phyloP scores from a whole-genome alignment of 768 basidiomycete species.

The Termitomyces sp. region DNA sequence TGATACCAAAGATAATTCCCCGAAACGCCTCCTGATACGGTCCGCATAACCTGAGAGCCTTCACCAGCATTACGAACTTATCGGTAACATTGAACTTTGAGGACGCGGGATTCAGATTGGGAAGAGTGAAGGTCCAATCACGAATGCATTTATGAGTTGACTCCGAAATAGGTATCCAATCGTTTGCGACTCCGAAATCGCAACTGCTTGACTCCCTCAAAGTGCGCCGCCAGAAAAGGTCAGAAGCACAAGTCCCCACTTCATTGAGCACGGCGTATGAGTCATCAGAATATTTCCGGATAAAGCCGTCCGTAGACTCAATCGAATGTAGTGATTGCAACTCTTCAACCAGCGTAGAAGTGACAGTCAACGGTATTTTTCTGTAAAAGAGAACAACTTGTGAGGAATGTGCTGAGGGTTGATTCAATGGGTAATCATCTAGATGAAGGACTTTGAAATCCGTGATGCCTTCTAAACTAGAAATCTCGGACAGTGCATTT shows the following conservation, averaged over 20 bases:
- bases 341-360: constrained; percentile 37
- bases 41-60: constrained; percentile 51
- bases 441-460: constrained; percentile 33
- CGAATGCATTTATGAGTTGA: constrained; percentile 37
- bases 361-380: constrained; percentile 22
- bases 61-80: constrained; percentile 57
- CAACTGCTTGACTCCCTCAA: constrained; percentile 33
- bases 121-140: constrained; percentile 60
- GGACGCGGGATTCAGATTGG: constrained; percentile 52
- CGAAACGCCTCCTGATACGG: constrained; percentile 54
- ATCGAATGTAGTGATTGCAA: constrained; percentile 40
- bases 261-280: constrained; percentile 43
- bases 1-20: constrained; percentile 59
- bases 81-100: constrained; percentile 61
- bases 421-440: constrained; percentile 23
- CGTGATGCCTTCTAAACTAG: constrained; percentile 33
- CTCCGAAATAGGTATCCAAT: constrained; percentile 17
- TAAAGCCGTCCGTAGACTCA: constrained; percentile 20
- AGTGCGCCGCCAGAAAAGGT: constrained; percentile 62
- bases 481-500: constrained; percentile 23
- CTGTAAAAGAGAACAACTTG: constrained; percentile 57
- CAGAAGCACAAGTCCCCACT: constrained; percentile 63
- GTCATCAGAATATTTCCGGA: constrained; percentile 36
- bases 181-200: constrained; percentile 28
- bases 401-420: constrained; percentile 17